These are phyloP conservation scores for Alternaria arbusti DNA, from an alignment of 2,329 filamentous ascomycete species.

Conservation along the genomic window DNA sequence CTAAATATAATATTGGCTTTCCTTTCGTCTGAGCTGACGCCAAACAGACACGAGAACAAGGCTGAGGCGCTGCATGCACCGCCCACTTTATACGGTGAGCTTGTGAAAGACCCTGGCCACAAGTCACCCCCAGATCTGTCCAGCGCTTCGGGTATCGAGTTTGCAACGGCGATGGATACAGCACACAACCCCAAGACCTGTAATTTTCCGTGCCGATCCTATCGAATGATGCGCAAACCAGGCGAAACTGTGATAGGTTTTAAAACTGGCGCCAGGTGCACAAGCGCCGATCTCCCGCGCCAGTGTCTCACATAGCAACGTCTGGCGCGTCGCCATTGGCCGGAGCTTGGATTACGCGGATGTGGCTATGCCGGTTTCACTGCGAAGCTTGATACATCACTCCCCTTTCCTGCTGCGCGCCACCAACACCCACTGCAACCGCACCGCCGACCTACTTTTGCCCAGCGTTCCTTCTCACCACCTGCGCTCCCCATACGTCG, in stretches of 20 bases:
- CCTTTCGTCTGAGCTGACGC: neutral
- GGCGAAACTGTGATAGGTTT: conserved; percentile 22
- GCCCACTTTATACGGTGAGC: neutral
- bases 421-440: conserved; percentile 7
- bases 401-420: conserved; percentile 18
- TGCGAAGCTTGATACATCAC: conserved; percentile 24
- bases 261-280: conserved; percentile 4
- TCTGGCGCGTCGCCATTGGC: conserved; percentile 27
- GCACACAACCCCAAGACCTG: neutral
- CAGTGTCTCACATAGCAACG: conserved; percentile 33
- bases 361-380: conserved; percentile 39
- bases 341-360: conserved; percentile 13
- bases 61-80: neutral
- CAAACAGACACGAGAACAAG: neutral
- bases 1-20: neutral
- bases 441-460: conserved; percentile 1
- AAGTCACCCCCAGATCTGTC: neutral
- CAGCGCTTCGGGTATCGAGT: neutral
- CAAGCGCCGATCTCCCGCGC: conserved; percentile 31
- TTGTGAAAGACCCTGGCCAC: neutral
- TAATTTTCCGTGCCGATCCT: neutral
- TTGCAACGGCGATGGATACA: neutral
- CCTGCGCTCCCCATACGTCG: neutral
- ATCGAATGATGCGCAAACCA: neutral
- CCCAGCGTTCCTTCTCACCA: conserved; percentile 2